phyloP scores from a whole-genome alignment of 192 early-diverging fungal genomes.

The Hyaloraphidium curvatum region DNA sequence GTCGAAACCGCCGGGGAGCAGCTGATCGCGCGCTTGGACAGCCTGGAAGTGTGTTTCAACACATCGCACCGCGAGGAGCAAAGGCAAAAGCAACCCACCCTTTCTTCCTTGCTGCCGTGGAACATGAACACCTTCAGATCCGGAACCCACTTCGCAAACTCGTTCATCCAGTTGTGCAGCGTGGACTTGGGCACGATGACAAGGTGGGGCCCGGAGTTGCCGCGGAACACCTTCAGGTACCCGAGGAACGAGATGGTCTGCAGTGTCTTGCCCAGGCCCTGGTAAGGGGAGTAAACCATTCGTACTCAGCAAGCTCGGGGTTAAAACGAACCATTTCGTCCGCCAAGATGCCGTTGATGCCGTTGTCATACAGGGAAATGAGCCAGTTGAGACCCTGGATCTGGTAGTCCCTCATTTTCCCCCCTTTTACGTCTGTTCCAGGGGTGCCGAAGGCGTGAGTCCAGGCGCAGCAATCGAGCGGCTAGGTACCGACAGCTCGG shows the following conservation, averaged over 20 bases:
- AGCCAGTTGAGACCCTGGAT: conserved; percentile 96
- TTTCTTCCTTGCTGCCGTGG: conserved; percentile 70
- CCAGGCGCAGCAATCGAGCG: background rate
- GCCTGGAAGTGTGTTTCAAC: background rate
- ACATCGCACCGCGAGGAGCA: background rate
- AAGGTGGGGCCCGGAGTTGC: conserved; percentile 67
- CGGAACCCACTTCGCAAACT: conserved; percentile 84
- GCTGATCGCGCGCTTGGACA: conserved; percentile 13
- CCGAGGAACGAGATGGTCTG: conserved; percentile 94
- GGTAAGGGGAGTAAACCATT: conserved; percentile 1
- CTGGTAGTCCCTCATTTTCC: conserved; percentile 91
- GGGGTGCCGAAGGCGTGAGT: background rate
- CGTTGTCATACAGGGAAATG: conserved; percentile 85
- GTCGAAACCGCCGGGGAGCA: conserved; percentile 53
- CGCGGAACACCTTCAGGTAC: conserved; percentile 68
- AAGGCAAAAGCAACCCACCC: conserved; percentile 24
- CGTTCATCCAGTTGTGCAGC: conserved; percentile 86
- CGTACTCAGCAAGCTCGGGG: background rate
- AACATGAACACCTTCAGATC: conserved; percentile 70
- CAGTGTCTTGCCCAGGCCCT: conserved; percentile 89
- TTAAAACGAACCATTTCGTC: conserved; percentile 69
- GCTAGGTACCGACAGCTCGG: conserved; percentile 48
- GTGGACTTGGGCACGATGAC: conserved; percentile 95
- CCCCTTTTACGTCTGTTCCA: conserved; percentile 57
- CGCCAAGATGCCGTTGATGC: conserved; percentile 97